Base-by-base conservation (phyloP, 768 basidiomycete genomes). In the Calvatia gigantea region DNA sequence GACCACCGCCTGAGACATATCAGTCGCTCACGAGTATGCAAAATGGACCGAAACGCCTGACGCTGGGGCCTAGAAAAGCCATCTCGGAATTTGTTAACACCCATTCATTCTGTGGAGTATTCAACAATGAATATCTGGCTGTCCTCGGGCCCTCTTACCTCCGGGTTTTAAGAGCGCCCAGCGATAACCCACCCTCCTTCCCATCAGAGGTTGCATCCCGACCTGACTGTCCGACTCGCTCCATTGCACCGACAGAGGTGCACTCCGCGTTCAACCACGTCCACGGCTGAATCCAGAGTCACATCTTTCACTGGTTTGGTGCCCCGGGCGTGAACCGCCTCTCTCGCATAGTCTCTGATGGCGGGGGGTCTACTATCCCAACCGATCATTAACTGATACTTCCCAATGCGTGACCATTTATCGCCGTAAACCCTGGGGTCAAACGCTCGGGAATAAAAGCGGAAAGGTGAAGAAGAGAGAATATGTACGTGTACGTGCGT, bases 351-450 rank as follows among this genome's bases (percentile, higher is more conserved):
- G 45, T 33, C 9, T 14, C 52, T 31, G 35, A 45, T 15, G 52
- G 52, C 43, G 42, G 45, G 42, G 45, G 27, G 52, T 54, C 17
- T 54, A 54, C 33, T 54, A 54, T 33, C 45, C 52, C 31, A 54
- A 45, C 15, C 52, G 52, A 6, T 54, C 43, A 1, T 54, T 43
- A 4, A 44, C 25, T n/a, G 52, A 54, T 11, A 45, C 31, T 14
- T 32, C 17, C 32, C 43, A 48, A 47, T n/a, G n/a, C n/a, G n/a
- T n/a, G n/a, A n/a, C n/a, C n/a, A n/a, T n/a, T n/a, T n/a, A n/a
- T n/a, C n/a, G n/a, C n/a, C n/a, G n/a, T n/a, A n/a, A n/a, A n/a
- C n/a, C n/a, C n/a, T n/a, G n/a, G n/a, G n/a, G n/a, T n/a, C n/a
- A n/a, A n/a, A n/a, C n/a, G n/a, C n/a, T n/a, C n/a, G n/a, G n/a